phyloP scores from a whole-genome alignment of 73 alveolate species.

The Uronychia binucleata region DNA sequence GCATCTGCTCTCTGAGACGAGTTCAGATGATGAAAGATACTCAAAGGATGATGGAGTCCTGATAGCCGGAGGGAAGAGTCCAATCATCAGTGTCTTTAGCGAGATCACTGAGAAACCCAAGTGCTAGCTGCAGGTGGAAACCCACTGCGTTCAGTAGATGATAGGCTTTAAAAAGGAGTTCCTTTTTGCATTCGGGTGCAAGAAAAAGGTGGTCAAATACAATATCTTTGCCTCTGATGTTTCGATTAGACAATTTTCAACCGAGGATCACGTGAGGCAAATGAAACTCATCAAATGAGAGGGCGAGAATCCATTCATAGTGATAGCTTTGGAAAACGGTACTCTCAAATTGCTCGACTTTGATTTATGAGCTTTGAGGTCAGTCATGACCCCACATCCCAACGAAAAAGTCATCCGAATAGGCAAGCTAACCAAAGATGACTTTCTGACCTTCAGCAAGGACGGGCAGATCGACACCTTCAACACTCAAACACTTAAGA shows the following conservation, averaged over 20 bases:
- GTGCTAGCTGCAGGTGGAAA: conserved; percentile 17
- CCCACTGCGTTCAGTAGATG: conserved; percentile 1
- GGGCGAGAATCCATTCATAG: conserved; percentile 10
- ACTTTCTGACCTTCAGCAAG: conserved; percentile 49
- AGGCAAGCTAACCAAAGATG: conserved; percentile 37
- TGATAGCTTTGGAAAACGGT: conserved; percentile 23
- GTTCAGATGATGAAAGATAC: neutral
- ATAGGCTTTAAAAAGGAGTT: conserved; percentile 21
- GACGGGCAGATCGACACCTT: conserved; percentile 57
- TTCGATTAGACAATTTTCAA: neutral
- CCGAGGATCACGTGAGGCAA: conserved; percentile 12
- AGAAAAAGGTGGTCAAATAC: conserved; percentile 20
- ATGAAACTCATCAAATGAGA: conserved; percentile 35
- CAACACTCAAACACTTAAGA: conserved; percentile 39
- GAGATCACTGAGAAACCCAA: conserved; percentile 10
- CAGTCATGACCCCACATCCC: neutral
- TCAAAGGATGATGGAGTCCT: conserved; percentile 16
- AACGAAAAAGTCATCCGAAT: conserved; percentile 33
- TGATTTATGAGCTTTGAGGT: conserved; percentile 22
- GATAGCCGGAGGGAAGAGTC: conserved; percentile 33
- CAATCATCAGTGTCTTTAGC: conserved; percentile 11
- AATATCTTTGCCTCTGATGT: conserved; percentile 10
- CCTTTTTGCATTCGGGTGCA: conserved; percentile 28
- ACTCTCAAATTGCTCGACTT: conserved; percentile 28
- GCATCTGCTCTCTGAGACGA: neutral